A percentile compares a stretch with the other conserved stretches of the same genome.
These are phyloP conservation scores for Closterium sp. DNA, from an alignment of 139 green algal species.

Conservation along the genomic window DNA sequence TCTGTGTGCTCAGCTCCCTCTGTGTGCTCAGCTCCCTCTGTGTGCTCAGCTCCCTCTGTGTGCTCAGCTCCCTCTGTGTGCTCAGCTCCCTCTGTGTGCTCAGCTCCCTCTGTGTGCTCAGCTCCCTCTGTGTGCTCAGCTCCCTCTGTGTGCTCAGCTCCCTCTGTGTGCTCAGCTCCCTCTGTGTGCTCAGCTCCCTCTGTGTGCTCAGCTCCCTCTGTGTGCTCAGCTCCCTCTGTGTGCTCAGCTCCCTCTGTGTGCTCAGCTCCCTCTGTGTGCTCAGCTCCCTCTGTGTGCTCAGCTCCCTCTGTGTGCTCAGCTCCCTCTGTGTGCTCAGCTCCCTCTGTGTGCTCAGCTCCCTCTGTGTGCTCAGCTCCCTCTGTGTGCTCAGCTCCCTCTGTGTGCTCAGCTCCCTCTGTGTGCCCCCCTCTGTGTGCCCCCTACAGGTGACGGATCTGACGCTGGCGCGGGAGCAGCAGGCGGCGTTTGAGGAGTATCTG, in stretches of 20 bases:
- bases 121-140: neutral
- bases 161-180: neutral
- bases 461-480: conserved; percentile 86
- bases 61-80: neutral
- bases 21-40: neutral
- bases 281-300: neutral
- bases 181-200: neutral
- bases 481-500: conserved; percentile 69
- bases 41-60: neutral
- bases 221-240: neutral
- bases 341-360: neutral
- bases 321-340: neutral
- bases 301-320: neutral
- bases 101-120: neutral
- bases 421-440: neutral
- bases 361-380: neutral
- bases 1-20: neutral
- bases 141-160: neutral
- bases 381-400: too few species aligned
- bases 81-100: neutral
- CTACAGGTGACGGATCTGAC: conserved; percentile 71
- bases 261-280: neutral
- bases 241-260: neutral
- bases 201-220: neutral
- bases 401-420: neutral